Conservation (phyloP, 257 asterid species). For the Vinca minor region DNA sequence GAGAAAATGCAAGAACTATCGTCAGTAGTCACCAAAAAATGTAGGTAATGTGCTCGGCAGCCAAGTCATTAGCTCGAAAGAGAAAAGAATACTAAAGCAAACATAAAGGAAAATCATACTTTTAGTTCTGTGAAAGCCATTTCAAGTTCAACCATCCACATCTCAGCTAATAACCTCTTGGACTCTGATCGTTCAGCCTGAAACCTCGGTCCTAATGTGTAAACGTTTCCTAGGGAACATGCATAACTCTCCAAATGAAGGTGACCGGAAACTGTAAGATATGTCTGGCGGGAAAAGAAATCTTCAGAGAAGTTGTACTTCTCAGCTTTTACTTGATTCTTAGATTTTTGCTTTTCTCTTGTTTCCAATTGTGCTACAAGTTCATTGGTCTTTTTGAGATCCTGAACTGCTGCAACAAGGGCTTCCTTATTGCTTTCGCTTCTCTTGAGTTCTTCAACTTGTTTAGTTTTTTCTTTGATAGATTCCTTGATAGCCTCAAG, state of each 20-base stretch:
- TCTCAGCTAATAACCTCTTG: slow-evolving; percentile 57
- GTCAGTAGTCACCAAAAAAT: background rate
- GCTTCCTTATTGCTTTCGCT: slow-evolving; percentile 78
- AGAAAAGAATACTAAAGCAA: too few species aligned
- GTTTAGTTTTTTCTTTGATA: slow-evolving; percentile 46
- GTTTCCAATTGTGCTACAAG: slow-evolving; percentile 53
- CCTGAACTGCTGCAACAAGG: slow-evolving; percentile 52
- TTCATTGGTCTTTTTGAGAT: slow-evolving; percentile 54
- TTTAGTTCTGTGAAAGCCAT: slow-evolving; percentile 69
- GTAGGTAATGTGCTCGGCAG: too few species aligned
- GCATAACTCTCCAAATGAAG: slow-evolving; percentile 87
- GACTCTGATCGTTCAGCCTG: slow-evolving; percentile 37
- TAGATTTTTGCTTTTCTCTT: slow-evolving; percentile 33
- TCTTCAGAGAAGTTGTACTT: slow-evolving; percentile 39
- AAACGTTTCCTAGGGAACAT: slow-evolving; percentile 78
- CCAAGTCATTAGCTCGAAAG: background rate
- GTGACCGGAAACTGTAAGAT: slow-evolving; percentile 54
- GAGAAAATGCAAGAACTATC: background rate
- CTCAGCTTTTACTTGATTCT: slow-evolving; percentile 5
- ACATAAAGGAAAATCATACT: too few species aligned
- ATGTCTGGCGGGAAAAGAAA: slow-evolving; percentile 47
- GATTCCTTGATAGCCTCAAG: slow-evolving; percentile 46
- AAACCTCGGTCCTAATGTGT: slow-evolving; percentile 79
- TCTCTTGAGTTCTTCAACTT: slow-evolving; percentile 64
- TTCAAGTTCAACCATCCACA: slow-evolving; percentile 78